These are phyloP conservation scores for Fusarium fujikuroi DNA, from an alignment of 2,329 filamentous ascomycete genomes.

Conservation along the genomic window DNA sequence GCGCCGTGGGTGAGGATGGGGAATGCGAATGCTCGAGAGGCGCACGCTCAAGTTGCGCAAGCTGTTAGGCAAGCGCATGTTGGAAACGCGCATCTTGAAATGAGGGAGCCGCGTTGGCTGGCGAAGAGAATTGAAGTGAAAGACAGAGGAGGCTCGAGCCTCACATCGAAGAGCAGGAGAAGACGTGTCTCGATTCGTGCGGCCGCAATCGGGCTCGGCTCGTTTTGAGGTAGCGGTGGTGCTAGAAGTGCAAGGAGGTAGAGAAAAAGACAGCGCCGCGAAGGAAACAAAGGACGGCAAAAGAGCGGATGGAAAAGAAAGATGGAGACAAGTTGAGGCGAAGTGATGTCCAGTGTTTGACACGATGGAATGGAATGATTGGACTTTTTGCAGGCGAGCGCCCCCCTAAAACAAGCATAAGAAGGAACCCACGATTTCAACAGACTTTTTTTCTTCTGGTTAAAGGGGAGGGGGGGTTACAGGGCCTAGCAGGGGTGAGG, in stretches of 20 bases:
- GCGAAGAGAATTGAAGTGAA: not conserved
- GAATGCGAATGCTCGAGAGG: conserved; percentile 9
- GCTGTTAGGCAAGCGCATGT: conserved; percentile 17
- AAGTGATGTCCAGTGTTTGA: not conserved
- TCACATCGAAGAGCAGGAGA: conserved; percentile 12
- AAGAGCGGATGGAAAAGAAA: conserved; percentile 8
- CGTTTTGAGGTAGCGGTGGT: not conserved
- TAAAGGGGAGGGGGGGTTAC: not conserved
- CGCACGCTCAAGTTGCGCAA: conserved; percentile 21
- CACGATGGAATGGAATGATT: not conserved
- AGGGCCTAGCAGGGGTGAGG: not conserved
- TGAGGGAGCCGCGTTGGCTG: not conserved
- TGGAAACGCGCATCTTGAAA: conserved; percentile 25
- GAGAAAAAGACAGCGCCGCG: not conserved
- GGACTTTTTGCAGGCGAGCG: not conserved
- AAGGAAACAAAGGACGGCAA: not conserved
- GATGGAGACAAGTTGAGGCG: conserved; percentile 2
- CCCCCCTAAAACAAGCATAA: conserved; percentile 1
- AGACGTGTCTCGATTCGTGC: conserved; percentile 2
- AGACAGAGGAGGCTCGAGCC: conserved; percentile 10
- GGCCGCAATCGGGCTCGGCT: not conserved
- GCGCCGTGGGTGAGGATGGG: conserved; percentile 34
- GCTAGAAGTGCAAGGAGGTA: not conserved
- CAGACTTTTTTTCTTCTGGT: not conserved
- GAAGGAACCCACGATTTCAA: not conserved